Base-by-base conservation (phyloP, 164 flowering plant genomes). In the Tetrastigma voinierianum region DNA sequence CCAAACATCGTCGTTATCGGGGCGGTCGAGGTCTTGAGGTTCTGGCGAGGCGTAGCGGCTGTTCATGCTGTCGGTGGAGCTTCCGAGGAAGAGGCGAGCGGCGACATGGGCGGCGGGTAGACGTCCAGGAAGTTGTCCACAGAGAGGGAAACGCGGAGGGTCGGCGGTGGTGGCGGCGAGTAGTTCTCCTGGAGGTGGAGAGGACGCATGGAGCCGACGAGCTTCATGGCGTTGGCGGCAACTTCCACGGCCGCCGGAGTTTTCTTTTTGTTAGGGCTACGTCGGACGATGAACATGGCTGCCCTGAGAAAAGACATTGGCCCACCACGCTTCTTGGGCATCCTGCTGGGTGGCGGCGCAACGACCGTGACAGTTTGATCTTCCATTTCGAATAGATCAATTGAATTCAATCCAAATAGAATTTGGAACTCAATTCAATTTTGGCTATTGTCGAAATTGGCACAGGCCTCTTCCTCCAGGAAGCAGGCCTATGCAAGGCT, bases 151-250 rank as follows among this genome's bases (percentile, higher is more conserved):
- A 67, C 59, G 55, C 44, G 52, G 11, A 8, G 24, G 14, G n/a
- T n/a, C 14, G 61, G 19, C n/a, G 17, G 57, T 25, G 46, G 66
- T 1, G 67, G 68, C 2, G 72, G 65, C 0, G 64, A 25, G 10
- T 21, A 46, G 70, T 47, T 53, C 66, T 71, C 66, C 15, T 77
- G 78, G 24, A 73, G 66, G 69, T 80, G 87, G 54, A 87, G 57
- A 0, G 90, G 86, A 19, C 87, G 82, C 72, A 86, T 78, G 9
- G 84, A 77, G 4, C 82, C 84, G 59, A 87, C 73, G 1, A 89
- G 45, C 17, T 66, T 74, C 62, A 69, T 1, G 25, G 76, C 70
- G 20, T 67, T 74, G 0, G 76, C 47, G 4, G 75, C 77, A 2
- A 73, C 77, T 0, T 74, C 75, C 5, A 67, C 67, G 0, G 66